Evolutionary conservation across 2,329 filamentous ascomycete species (phyloP), one percentile per base, ranked within the genome.

Genomic region (Aschersonia sp.): DNA sequence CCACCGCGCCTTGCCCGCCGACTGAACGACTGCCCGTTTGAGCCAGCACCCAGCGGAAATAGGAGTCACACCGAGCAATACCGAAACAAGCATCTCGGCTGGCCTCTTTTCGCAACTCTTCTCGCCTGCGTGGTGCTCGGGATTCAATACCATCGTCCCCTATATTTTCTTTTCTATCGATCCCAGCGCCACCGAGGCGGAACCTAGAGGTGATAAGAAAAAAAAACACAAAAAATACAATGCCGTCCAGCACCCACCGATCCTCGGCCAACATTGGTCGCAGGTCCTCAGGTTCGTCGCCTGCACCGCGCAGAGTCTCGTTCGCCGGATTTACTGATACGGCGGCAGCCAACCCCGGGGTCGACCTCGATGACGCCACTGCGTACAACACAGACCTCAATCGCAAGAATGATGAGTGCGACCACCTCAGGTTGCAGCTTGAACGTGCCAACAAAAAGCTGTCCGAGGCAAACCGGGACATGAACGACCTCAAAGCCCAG

Each of bases 371-470:
- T 6, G 48, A 55, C 32, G 43, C 50, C 32, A 52, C 55, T 44
- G 14, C 35, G 2, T 39, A 43, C 32, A 51, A 57, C 45, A 58
- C 56, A 7, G 47, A 56, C 41, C 47, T 58, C 45, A 58, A 59
- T 53, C 55, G 54, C 47, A 46, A 48, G 46, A 39, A 45, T 30
- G 50, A 46, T 5, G 56, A 58, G 12, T 47, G 51, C 32, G 55
- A 59, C 47, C 51, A 49, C 35, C 58, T 61, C 49, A 54, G 59
- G 48, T 48, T 45, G 12, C 52, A 53, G 44, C 53, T 57, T 40
- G 57, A 62, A 37, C 52, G 56, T 47, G 56, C 58, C 45, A 60
- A 50, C 46, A 55, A 57, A 49, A 62, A 60, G 51, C 50, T 62
- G 31, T 54, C 58, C 29, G 58, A 62, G 42, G 49, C 50, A 32